These are phyloP conservation scores for Sporothrix brasiliensis DNA, from an alignment of 2,329 filamentous ascomycete genomes.

Conservation along the genomic window DNA sequence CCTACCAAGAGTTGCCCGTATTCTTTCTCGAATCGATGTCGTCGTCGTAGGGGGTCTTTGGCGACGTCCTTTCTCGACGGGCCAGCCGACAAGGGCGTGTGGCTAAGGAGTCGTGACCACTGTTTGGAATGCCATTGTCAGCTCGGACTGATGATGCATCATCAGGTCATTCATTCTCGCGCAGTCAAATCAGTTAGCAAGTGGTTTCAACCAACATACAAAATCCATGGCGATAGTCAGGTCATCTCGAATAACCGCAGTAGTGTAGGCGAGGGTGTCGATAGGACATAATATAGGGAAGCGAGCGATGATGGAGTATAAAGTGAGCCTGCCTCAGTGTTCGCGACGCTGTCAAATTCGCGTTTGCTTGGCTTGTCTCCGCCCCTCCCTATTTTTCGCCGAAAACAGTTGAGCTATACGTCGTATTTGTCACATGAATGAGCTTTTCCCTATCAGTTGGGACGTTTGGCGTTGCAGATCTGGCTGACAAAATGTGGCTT, in stretches of 20 bases:
- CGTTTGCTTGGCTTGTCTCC: not conserved
- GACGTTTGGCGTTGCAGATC: conserved; percentile 34
- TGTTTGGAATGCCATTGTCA: conserved; percentile 40
- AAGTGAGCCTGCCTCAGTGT: not conserved
- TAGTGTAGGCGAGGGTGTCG: not conserved
- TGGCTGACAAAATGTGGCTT: conserved; percentile 29
- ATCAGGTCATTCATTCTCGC: not conserved
- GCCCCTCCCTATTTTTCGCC: conserved; percentile 9
- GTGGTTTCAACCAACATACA: conserved; percentile 47
- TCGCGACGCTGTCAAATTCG: not conserved
- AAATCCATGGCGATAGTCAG: conserved; percentile 58
- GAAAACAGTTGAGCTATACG: not conserved
- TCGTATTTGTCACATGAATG: conserved; percentile 28
- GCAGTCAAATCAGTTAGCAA: not conserved
- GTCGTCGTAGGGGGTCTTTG: conserved; percentile 64
- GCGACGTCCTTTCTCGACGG: conserved; percentile 61
- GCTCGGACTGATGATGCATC: not conserved
- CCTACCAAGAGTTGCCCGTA: conserved; percentile 64
- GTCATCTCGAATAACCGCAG: conserved; percentile 48
- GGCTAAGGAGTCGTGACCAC: conserved; percentile 70
- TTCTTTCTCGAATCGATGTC: conserved; percentile 68
- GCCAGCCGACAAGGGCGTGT: conserved; percentile 60
- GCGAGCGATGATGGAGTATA: not conserved
- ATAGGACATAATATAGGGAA: conserved; percentile 12
- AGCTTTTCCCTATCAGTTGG: conserved; percentile 14